Percentiles rank a stretch among this genome's conserved stretches.
Conservation (phyloP, 2,329 filamentous ascomycete species). For the Ceratocystis diversiconidia region DNA sequence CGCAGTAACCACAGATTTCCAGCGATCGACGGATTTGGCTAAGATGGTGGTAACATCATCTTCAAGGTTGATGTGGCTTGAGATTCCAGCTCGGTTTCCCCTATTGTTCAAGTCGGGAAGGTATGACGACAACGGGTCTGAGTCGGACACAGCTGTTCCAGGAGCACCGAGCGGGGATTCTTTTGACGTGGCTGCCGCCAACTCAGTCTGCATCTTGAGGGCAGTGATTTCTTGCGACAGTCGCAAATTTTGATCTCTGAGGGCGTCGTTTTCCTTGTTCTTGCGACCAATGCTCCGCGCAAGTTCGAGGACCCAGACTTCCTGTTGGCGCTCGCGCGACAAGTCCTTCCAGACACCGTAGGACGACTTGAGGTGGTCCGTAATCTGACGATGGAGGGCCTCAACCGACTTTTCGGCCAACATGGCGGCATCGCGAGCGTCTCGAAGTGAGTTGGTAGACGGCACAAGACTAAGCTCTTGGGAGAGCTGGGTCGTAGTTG, state of each 20-base stretch:
- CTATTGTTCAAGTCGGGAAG: slow-evolving; percentile 34
- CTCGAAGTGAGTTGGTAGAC: slow-evolving; percentile 28
- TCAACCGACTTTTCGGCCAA: slow-evolving; percentile 39
- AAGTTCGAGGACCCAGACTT: slow-evolving; percentile 48
- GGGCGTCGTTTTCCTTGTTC: slow-evolving; percentile 39
- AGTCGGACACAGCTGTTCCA: slow-evolving; percentile 37
- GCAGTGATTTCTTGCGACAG: slow-evolving; percentile 43
- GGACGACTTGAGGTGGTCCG: slow-evolving; percentile 61
- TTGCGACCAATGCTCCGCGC: slow-evolving; percentile 45
- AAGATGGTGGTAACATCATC: slow-evolving; percentile 40
- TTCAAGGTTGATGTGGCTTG: slow-evolving; percentile 26
- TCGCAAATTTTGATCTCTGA: slow-evolving; percentile 36
- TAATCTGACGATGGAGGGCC: slow-evolving; percentile 52
- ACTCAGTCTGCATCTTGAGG: slow-evolving; percentile 42
- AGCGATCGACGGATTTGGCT: slow-evolving; percentile 42
- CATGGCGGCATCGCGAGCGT: slow-evolving; percentile 34
- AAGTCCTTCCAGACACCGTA: slow-evolving; percentile 64
- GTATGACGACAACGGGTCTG: slow-evolving; percentile 31
- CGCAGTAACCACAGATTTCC: slow-evolving; percentile 47
- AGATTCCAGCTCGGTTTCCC: slow-evolving; percentile 16
- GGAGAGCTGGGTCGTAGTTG: slow-evolving; percentile 34
- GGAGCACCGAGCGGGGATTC: slow-evolving; percentile 43
- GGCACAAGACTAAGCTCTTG: slow-evolving; percentile 37
- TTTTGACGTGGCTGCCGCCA: slow-evolving; percentile 30
- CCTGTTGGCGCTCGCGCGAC: slow-evolving; percentile 38